phyloP scores from a whole-genome alignment of 768 basidiomycete species.

The Hemileccinum impolitum region DNA sequence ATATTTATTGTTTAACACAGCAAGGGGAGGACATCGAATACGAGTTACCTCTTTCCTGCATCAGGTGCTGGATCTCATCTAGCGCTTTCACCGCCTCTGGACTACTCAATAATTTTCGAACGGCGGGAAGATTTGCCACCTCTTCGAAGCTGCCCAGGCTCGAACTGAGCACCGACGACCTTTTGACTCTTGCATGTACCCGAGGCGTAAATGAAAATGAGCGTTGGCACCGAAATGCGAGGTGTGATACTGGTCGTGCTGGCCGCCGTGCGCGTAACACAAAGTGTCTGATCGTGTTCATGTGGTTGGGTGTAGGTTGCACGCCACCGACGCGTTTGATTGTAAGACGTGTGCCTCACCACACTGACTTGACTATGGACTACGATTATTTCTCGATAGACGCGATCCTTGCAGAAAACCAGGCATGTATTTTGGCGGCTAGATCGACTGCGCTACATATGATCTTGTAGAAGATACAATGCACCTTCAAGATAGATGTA shows the following conservation, averaged over 20 bases:
- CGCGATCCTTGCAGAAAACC: constrained; percentile 88
- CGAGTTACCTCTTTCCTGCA: constrained; percentile 47
- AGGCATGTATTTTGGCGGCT: constrained; percentile 42
- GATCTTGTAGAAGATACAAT: constrained; percentile 76
- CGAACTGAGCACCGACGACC: constrained; percentile 29
- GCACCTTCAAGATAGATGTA: constrained; percentile 85
- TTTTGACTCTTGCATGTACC: constrained; percentile 27
- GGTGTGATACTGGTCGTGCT: constrained; percentile 10
- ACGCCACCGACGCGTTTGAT: constrained; percentile 26
- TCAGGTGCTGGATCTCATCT: constrained; percentile 38
- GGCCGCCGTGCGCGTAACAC: constrained; percentile 10
- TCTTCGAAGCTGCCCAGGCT: constrained; percentile 42
- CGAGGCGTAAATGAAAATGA: constrained; percentile 30
- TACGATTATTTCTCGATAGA: constrained; percentile 91
- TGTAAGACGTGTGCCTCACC: no score
- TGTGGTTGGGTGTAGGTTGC: constrained; percentile 8
- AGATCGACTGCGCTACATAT: not conserved
- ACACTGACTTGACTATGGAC: constrained; percentile 52
- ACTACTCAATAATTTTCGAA: constrained; percentile 45
- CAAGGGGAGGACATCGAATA: not conserved
- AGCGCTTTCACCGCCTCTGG: constrained; percentile 52
- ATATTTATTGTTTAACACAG: not conserved
- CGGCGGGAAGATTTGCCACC: constrained; percentile 38
- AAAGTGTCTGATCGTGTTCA: constrained; percentile 22
- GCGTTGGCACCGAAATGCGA: constrained; percentile 18